These are phyloP conservation scores for Sclerotinia spermophila DNA, from an alignment of 2,329 filamentous ascomycete species.

Conservation along the genomic window DNA sequence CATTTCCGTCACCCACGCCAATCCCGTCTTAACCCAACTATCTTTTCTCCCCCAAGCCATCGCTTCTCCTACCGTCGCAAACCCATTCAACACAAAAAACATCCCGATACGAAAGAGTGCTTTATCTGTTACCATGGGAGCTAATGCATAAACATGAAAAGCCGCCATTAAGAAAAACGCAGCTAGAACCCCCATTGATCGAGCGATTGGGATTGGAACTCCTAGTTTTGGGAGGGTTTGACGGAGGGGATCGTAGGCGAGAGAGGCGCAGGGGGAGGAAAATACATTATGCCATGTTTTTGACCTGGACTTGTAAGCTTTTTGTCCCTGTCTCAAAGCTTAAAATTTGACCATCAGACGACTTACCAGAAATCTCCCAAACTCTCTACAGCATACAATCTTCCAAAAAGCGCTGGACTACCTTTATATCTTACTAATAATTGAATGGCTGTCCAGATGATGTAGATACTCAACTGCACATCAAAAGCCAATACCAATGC, in stretches of 20 bases:
- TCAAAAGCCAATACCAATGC: slow-evolving; percentile 40
- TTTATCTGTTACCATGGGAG: slow-evolving; percentile 37
- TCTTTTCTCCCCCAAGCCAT: slow-evolving; percentile 39
- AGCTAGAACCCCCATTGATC: slow-evolving; percentile 38
- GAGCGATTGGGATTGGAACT: slow-evolving; percentile 36
- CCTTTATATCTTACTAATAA: slow-evolving; percentile 39
- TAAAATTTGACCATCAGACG: not conserved
- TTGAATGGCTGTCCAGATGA: slow-evolving; percentile 42
- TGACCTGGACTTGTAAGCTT: slow-evolving; percentile 27
- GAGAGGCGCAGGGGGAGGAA: slow-evolving; percentile 40
- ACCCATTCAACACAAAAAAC: slow-evolving; percentile 42
- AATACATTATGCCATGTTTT: slow-evolving; percentile 45
- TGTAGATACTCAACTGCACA: slow-evolving; percentile 41
- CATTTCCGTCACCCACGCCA: slow-evolving; percentile 39
- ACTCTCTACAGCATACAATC: slow-evolving; percentile 40
- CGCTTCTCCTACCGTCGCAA: slow-evolving; percentile 38
- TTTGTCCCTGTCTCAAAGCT: not conserved
- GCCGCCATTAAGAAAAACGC: slow-evolving; percentile 41
- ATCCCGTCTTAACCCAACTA: slow-evolving; percentile 34
- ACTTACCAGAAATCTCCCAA: slow-evolving; percentile 40
- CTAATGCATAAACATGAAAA: slow-evolving; percentile 41
- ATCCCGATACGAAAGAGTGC: slow-evolving; percentile 37
- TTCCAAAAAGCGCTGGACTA: slow-evolving; percentile 41
- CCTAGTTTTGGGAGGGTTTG: slow-evolving; percentile 35
- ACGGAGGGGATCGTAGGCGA: slow-evolving; percentile 41